A percentile compares a stretch with the other conserved stretches of the same genome.
Conservation (phyloP, 257 asterid species). For the Anisodus acutangulus region DNA sequence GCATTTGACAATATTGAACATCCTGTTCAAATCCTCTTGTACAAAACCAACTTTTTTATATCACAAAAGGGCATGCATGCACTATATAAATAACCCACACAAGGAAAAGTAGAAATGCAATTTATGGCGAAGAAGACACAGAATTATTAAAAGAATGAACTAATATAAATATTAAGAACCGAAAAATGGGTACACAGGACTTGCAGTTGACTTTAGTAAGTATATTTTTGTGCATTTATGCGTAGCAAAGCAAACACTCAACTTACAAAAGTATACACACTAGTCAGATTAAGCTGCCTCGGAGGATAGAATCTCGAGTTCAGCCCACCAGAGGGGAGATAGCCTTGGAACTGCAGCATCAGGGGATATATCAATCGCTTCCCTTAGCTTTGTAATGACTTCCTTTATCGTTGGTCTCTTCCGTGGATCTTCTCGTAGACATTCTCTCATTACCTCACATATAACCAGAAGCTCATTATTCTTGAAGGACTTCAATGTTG, state of each 20-base stretch:
- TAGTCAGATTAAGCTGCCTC: conserved; percentile 25
- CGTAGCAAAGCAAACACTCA: neutral
- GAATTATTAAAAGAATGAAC: neutral
- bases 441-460: conserved; percentile 20
- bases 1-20: neutral
- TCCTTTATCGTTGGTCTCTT: conserved; percentile 27
- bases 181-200: conserved; percentile 22
- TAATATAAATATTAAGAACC: neutral
- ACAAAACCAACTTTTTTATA: conserved; percentile 1
- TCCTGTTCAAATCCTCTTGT: neutral
- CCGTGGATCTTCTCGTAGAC: conserved; percentile 14
- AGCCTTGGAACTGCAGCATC: conserved; percentile 32
- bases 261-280: neutral
- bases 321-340: conserved; percentile 37
- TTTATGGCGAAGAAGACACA: neutral
- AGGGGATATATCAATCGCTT: conserved; percentile 27
- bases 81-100: neutral
- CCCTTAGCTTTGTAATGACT: conserved; percentile 26
- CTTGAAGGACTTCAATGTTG: conserved; percentile 21
- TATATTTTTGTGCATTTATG: neutral
- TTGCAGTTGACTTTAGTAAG: neutral
- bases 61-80: conserved; percentile 15
- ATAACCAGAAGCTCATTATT: conserved; percentile 18
- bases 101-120: neutral
- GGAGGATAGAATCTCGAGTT: conserved; percentile 32